Percentiles rank a stretch among this genome's conserved stretches.
These are phyloP conservation scores for Wickerhamiella infanticola DNA, from an alignment of 1,139 yeast genomes.

Conservation along the genomic window DNA sequence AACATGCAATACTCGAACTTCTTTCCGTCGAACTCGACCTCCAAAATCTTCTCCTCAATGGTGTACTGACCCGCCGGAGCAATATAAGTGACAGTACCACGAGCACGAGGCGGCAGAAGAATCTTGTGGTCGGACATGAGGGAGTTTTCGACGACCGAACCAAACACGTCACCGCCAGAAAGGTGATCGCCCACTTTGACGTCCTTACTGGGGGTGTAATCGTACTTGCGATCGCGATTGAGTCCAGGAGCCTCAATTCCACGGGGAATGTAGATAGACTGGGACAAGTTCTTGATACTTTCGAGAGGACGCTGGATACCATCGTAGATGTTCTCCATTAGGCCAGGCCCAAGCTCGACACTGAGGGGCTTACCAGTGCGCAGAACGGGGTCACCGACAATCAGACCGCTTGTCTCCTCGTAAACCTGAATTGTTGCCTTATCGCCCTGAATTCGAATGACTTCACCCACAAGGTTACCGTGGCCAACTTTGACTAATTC, in stretches of 20 bases:
- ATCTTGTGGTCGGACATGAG: conserved; percentile 84
- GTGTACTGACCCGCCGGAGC: conserved; percentile 85
- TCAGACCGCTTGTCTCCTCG: conserved; percentile 98
- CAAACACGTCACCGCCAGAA: conserved; percentile 96
- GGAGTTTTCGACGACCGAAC: conserved; percentile 86
- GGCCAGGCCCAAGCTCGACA: conserved; percentile 97
- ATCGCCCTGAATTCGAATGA: conserved; percentile 88
- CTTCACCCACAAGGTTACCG: conserved; percentile 93
- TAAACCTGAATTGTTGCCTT: conserved; percentile 97
- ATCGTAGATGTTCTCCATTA: conserved; percentile 96
- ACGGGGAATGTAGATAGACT: conserved; percentile 93
- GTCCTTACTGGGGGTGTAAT: conserved; percentile 50
- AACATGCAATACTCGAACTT: conserved; percentile 74
- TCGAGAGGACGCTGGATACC: conserved; percentile 98
- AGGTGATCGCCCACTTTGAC: conserved; percentile 92
- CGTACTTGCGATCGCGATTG: conserved; percentile 66
- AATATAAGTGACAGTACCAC: conserved; percentile 86
- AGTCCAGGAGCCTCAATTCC: conserved; percentile 96
- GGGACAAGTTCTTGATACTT: conserved; percentile 71
- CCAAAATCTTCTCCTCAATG: conserved; percentile 76
- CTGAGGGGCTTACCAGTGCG: conserved; percentile 97
- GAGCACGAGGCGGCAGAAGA: conserved; percentile 90
- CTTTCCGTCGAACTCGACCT: conserved; percentile 88
- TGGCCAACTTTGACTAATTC: conserved; percentile 95
- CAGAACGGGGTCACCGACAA: conserved; percentile 96